Percentiles rank a stretch among this genome's conserved stretches.
These are phyloP conservation scores for Chrysanthemum seticuspe DNA, from an alignment of 129 eudicot species.

Conservation along the genomic window DNA sequence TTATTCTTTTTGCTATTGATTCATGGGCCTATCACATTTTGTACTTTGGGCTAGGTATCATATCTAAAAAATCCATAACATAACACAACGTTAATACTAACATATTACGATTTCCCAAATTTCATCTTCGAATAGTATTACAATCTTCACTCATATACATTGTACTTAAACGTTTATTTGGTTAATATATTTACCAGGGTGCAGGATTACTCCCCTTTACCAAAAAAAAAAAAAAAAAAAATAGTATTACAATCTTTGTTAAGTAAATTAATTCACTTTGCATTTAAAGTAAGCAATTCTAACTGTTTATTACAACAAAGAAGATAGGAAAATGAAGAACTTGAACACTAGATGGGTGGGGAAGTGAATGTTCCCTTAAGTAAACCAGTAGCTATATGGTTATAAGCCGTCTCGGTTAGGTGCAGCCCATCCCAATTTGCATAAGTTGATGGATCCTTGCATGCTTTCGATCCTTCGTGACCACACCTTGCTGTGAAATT, in stretches of 20 bases:
- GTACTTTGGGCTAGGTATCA: too few relatives aligned
- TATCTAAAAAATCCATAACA: too few relatives aligned
- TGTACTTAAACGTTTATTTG: too few relatives aligned
- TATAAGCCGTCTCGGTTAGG: constrained; percentile 65
- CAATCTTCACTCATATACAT: too few relatives aligned
- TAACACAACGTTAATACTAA: not conserved
- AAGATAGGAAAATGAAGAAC: not conserved
- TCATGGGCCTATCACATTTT: too few relatives aligned
- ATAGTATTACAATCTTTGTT: not conserved
- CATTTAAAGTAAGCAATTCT: not conserved
- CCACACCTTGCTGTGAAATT: constrained; percentile 75
- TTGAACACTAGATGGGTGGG: constrained; percentile 41
- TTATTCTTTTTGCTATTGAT: too few relatives aligned
- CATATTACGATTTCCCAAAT: not conserved
- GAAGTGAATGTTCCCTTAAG: constrained; percentile 48
- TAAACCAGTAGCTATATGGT: constrained; percentile 53
- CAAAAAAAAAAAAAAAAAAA: too few relatives aligned
- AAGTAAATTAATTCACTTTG: not conserved
- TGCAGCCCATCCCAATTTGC: constrained; percentile 83
- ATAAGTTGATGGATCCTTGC: constrained; percentile 43
- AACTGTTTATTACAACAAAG: not conserved
- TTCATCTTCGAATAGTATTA: not conserved
- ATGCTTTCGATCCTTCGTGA: constrained; percentile 48
- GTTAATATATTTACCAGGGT: too few relatives aligned
- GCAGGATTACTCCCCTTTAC: too few relatives aligned